phyloP scores from a whole-genome alignment of 148 eudicot species.

The Chenopodium album region DNA sequence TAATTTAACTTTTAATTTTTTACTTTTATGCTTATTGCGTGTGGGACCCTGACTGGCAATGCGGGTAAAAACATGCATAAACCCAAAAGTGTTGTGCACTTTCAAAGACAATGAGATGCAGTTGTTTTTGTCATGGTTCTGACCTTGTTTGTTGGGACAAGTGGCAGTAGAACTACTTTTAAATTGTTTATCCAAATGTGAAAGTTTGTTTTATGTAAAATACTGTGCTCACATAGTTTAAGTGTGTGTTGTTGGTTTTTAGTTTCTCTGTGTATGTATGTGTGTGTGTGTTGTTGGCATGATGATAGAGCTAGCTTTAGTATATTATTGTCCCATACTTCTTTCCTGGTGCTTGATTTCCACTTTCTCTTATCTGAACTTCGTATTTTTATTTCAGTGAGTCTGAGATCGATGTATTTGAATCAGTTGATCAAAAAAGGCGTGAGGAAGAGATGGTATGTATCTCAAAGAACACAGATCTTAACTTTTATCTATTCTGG shows the following conservation, averaged over 20 bases:
- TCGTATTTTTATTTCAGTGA: conserved; percentile 46
- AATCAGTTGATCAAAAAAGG: conserved; percentile 76
- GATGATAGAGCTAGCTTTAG: not conserved
- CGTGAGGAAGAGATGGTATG: conserved; percentile 85
- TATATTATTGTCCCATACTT: not conserved
- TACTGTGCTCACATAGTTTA: no score
- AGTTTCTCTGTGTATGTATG: no score
- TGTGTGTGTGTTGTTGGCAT: not conserved
- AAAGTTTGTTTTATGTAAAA: no score
- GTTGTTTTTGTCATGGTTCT: no score
- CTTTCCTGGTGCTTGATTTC: not conserved
- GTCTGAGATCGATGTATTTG: conserved; percentile 90
- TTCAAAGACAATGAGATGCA: no score
- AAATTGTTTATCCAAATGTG: no score
- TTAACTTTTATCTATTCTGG: not conserved
- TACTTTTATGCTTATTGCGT: not conserved
- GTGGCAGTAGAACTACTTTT: no score
- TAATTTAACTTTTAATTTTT: not conserved
- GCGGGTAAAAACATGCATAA: no score
- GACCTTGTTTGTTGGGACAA: no score
- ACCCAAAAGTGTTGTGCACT: no score
- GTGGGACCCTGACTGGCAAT: no score
- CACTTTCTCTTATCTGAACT: not conserved
- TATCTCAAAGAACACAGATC: not conserved
- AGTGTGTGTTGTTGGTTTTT: no score